phyloP scores from a whole-genome alignment of 495 filamentous ascomycete species.

The Tetracladium setigerum region DNA sequence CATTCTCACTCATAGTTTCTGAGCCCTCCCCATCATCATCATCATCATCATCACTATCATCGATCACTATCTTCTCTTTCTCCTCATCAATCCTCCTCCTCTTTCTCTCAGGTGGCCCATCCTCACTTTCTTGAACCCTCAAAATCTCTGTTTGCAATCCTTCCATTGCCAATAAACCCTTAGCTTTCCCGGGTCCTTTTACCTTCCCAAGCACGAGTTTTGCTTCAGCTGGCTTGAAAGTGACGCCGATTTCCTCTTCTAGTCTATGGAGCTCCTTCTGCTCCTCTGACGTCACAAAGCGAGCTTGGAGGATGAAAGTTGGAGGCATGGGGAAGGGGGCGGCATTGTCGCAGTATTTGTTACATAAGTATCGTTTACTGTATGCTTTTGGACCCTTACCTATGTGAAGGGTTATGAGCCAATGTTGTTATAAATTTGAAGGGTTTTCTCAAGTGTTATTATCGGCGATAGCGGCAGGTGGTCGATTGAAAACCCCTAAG shows the following conservation, averaged over 20 bases:
- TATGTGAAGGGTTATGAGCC: too few relatives aligned
- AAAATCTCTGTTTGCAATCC: constrained; percentile 43
- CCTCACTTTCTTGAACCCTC: neutral
- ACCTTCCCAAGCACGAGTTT: constrained; percentile 67
- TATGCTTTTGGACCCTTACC: too few relatives aligned
- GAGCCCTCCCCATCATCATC: neutral
- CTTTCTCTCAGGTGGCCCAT: neutral
- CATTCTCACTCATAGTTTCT: too few relatives aligned
- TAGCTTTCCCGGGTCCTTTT: constrained; percentile 58
- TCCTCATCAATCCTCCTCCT: neutral
- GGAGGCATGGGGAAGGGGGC: constrained; percentile 40
- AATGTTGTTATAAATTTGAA: too few relatives aligned
- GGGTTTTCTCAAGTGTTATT: too few relatives aligned
- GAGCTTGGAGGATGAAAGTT: constrained; percentile 66
- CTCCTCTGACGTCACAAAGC: constrained; percentile 39
- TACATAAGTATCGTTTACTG: too few relatives aligned
- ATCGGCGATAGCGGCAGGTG: too few relatives aligned
- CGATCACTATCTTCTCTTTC: constrained; percentile 3
- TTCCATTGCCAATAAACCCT: constrained; percentile 32
- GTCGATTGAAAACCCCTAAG: too few relatives aligned
- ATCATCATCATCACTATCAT: neutral
- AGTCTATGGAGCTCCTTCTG: constrained; percentile 48
- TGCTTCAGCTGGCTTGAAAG: constrained; percentile 67
- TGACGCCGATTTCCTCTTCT: constrained; percentile 61
- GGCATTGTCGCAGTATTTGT: too few relatives aligned